Evolutionary conservation across 169 alveolate genomes (phyloP).

Genomic region (Eimeria acervulina): DNA sequence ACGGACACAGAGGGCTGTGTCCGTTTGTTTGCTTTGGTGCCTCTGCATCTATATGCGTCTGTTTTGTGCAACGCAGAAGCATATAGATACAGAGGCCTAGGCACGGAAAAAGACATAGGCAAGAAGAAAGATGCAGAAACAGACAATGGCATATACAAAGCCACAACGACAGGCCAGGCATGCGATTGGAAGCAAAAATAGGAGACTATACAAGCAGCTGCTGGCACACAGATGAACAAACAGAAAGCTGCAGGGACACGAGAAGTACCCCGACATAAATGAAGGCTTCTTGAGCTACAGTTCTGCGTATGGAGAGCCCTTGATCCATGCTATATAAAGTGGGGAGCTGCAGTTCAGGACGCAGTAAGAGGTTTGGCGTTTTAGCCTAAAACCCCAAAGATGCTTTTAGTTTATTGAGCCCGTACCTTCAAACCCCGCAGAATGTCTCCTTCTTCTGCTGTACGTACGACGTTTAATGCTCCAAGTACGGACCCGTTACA

Average conservation of each 20-base stretch:
- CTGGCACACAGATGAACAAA: background rate
- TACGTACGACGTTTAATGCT: conserved; percentile 26
- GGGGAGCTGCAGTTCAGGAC: background rate
- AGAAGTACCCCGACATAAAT: background rate
- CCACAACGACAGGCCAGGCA: too few relatives aligned
- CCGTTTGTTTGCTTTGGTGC: too few relatives aligned
- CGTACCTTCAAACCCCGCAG: conserved; percentile 10
- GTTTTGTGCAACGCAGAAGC: too few relatives aligned
- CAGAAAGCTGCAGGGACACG: background rate
- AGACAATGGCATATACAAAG: background rate
- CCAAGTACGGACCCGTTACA: background rate
- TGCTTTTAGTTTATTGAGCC: background rate
- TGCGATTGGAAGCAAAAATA: background rate
- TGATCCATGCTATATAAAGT: background rate
- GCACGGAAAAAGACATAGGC: too few relatives aligned
- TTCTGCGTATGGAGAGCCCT: background rate
- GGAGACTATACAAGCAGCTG: too few relatives aligned
- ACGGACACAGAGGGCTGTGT: too few relatives aligned
- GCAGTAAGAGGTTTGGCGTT: background rate
- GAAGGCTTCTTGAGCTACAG: background rate
- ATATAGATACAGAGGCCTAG: too few relatives aligned
- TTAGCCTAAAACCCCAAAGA: background rate
- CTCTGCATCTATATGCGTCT: too few relatives aligned
- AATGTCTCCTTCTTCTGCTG: conserved; percentile 64
- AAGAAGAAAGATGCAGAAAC: background rate